Base-by-base conservation (phyloP, 768 basidiomycete genomes). In the Austroboletus eburneus region DNA sequence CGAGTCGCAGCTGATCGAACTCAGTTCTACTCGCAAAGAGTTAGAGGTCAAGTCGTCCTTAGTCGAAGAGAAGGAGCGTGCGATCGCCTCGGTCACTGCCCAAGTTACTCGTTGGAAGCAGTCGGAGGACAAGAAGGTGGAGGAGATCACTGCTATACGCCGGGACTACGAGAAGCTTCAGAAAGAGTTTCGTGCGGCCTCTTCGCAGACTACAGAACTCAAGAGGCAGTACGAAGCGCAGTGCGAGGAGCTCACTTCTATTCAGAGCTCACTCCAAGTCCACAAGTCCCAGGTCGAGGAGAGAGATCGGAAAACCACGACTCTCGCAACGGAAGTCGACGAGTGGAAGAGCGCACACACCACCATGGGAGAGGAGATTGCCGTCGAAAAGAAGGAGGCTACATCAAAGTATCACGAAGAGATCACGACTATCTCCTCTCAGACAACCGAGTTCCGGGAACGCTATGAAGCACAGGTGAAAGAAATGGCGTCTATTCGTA, bases 121-220 rank as follows among this genome's bases (percentile, higher is more conserved):
- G 20, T 18, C 33, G 9, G 48, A 49, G 35, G 27, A 21, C 20
- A 21, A 7, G 2, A 46, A 35, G 20, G 12, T 13, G 16, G 39
- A 41, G 16, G 34, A 47, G 24, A 9, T 47, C 39, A 9, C 45
- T 13, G 33, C 18, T 9, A 23, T n/a, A 3, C 24, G n/a, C 23
- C 30, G 14, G 6, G 32, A 40, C 13, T 23, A 37, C 12, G 50
- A 52, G 38, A 27, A 33, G 17, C 34, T 52, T 12, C 42, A 30
- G 17, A 24, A 14, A 9, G 45, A 43, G 8, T 3, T 37, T 9
- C 14, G 41, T 4, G 14, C 38, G 17, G 3, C 17, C 32, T 22
- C 30, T n/a, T 43, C 52, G 5, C 33, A 38, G 35, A 23, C 9
- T 4, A 10, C 14, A 17, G 34, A 17, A 17, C 38, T 51, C 16